These are phyloP conservation scores for Sabuloglossum arenarium DNA, from an alignment of 495 filamentous ascomycete species.

Conservation along the genomic window DNA sequence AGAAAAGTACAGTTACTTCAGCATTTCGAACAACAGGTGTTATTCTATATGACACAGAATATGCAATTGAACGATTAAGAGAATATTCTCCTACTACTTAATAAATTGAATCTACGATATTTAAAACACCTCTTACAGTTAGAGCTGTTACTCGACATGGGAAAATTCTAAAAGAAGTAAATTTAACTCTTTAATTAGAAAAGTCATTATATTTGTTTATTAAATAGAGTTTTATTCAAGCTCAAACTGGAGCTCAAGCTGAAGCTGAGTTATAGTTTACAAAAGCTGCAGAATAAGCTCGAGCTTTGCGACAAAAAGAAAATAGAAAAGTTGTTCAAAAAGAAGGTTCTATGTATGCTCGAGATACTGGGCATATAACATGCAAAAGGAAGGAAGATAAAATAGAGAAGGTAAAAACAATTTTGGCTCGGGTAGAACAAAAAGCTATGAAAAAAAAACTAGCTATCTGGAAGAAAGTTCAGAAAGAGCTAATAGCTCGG, in stretches of 20 bases:
- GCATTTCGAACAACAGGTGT: neutral
- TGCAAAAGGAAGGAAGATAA: neutral
- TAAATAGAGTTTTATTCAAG: neutral
- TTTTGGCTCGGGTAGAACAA: no score
- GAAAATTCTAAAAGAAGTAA: no score
- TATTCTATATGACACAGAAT: neutral
- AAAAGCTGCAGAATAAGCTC: neutral
- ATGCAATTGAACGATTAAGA: neutral
- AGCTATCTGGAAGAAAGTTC: no score
- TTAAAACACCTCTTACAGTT: no score
- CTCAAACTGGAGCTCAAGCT: neutral
- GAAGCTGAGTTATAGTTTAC: neutral
- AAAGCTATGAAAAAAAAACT: no score
- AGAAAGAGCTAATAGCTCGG: no score
- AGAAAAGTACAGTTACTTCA: neutral
- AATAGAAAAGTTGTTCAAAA: neutral
- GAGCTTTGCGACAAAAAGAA: neutral
- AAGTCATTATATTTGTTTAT: neutral
- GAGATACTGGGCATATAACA: neutral
- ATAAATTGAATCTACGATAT: no score
- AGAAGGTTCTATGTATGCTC: neutral
- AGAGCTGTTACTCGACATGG: no score
- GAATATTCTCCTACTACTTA: no score
- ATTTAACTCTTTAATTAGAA: neutral
- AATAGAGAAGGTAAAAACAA: neutral